phyloP scores from a whole-genome alignment of 805 yeast genomes.

The Cyberlindnera subsufficiens region DNA sequence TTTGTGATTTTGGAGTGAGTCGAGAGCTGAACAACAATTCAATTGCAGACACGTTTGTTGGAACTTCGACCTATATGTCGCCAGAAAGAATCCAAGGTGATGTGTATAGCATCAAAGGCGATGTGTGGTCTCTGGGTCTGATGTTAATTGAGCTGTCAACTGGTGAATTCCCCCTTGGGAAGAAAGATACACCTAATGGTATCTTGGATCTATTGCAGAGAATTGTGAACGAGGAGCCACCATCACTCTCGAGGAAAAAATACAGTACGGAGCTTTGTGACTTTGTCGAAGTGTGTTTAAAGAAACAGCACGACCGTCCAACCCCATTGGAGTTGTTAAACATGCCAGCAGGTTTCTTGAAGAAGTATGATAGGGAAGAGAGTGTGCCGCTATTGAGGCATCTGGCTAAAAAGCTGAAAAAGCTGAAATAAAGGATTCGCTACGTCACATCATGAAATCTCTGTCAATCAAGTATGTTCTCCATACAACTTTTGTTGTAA shows the following conservation, averaged over 20 bases:
- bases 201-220: constrained; percentile 86
- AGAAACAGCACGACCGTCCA: constrained; percentile 62
- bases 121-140: constrained; percentile 94
- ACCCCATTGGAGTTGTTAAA: constrained; percentile 65
- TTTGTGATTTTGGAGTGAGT: constrained; percentile 96
- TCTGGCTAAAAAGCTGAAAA: constrained; percentile 32
- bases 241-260: constrained; percentile 46
- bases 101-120: constrained; percentile 89
- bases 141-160: constrained; percentile 85
- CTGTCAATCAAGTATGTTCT: background rate
- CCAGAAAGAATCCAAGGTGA: constrained; percentile 98
- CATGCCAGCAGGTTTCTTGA: constrained; percentile 26
- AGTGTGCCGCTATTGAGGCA: constrained; percentile 32
- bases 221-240: constrained; percentile 91
- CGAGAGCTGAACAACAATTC: constrained; percentile 83
- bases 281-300: constrained; percentile 70
- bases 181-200: constrained; percentile 67
- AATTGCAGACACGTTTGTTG: constrained; percentile 95
- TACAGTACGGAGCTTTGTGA: constrained; percentile 45
- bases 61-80: constrained; percentile 95
- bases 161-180: constrained; percentile 76
- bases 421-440: background rate
- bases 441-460: background rate
- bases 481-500: too few species aligned
- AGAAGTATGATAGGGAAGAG: constrained; percentile 28